Evolutionary conservation across 2,329 filamentous ascomycete genomes (phyloP).

Genomic region (Aspergillus pseudotamarii): DNA sequence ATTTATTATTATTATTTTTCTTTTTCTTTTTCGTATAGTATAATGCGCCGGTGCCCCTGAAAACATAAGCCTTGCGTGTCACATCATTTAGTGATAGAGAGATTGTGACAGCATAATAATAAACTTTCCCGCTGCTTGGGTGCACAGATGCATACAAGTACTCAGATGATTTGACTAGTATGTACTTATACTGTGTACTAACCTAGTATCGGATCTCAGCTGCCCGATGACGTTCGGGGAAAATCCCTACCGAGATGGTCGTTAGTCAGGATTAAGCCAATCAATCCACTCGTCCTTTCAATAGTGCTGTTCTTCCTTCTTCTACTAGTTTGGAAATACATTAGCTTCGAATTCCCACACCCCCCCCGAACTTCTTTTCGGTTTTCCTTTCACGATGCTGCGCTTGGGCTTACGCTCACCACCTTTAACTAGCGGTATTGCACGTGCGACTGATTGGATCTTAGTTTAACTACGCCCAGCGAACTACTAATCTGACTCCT

Average conservation of each 20-base stretch:
- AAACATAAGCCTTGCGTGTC: neutral
- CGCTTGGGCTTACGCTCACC: conserved; percentile 8
- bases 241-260: neutral
- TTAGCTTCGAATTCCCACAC: neutral
- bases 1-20: neutral
- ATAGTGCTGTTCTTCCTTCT: conserved; percentile 6
- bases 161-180: neutral
- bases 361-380: neutral
- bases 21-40: neutral
- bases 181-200: too few species aligned
- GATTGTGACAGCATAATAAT: neutral
- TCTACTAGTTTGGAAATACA: neutral
- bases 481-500: neutral
- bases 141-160: neutral
- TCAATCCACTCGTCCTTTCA: neutral
- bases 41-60: neutral
- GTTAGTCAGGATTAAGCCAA: conserved; percentile 7
- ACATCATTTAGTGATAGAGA: neutral
- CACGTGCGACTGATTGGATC: conserved; percentile 9
- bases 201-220: neutral
- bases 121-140: neutral
- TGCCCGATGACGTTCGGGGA: conserved; percentile 20
- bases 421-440: conserved; percentile 4
- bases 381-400: conserved; percentile 14
- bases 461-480: neutral